phyloP scores from a whole-genome alignment of 75 land plant species.

The Azolla pinnata region DNA sequence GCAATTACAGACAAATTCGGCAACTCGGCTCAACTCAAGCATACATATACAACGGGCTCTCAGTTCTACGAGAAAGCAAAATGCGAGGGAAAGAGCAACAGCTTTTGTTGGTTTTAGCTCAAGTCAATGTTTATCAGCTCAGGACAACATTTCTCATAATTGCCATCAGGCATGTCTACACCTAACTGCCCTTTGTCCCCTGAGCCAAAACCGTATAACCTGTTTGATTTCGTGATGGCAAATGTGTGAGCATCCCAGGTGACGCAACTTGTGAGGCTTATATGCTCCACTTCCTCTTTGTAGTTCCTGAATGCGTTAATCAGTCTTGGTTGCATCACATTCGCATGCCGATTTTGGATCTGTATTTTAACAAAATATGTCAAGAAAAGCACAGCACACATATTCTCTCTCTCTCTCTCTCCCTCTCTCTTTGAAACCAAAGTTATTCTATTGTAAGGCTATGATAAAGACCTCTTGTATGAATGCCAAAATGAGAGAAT shows the following conservation, averaged over 20 bases:
- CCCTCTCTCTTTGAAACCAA: no score
- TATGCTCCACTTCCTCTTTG: constrained; percentile 58
- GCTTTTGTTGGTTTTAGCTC: no score
- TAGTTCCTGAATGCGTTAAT: constrained; percentile 53
- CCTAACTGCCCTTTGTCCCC: constrained; percentile 93
- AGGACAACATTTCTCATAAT: constrained; percentile 56
- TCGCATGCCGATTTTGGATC: constrained; percentile 57
- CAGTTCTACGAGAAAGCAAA: no score
- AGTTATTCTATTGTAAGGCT: no score
- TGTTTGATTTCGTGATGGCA: constrained; percentile 70
- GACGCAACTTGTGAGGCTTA: constrained; percentile 77
- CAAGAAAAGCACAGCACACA: no score
- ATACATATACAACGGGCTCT: no score
- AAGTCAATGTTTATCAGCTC: constrained; percentile 71
- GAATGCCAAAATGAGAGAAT: no score
- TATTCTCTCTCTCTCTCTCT: no score
- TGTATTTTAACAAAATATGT: constrained; percentile 16
- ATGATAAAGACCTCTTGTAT: no score
- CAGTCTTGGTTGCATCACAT: constrained; percentile 55
- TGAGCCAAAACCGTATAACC: constrained; percentile 77
- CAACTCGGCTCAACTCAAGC: no score
- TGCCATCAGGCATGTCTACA: constrained; percentile 38
- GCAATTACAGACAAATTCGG: no score
- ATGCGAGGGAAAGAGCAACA: no score
- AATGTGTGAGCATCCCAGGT: constrained; percentile 92